A percentile compares a stretch with the other conserved stretches of the same genome.
Conservation (phyloP, 805 yeast genomes). For the Kazachstania bromeliacearum region DNA sequence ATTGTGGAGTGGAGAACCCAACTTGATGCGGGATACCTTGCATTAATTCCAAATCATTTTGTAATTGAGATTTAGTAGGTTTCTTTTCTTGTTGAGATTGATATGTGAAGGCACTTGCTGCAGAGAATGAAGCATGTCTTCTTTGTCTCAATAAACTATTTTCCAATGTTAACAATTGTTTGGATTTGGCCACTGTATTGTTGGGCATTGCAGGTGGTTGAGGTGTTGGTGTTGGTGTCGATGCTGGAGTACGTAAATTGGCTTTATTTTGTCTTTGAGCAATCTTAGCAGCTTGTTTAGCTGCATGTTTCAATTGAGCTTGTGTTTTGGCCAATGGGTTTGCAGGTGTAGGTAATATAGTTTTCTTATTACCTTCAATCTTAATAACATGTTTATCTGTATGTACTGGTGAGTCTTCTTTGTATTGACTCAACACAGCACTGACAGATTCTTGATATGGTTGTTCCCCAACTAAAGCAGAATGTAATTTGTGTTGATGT, state of each 20-base stretch:
- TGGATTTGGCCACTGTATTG: too few relatives aligned
- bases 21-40: slow-evolving; percentile 52
- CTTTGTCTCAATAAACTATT: background rate
- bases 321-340: slow-evolving; percentile 24
- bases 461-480: slow-evolving; percentile 30
- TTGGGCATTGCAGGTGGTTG: too few relatives aligned
- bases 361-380: slow-evolving; percentile 32
- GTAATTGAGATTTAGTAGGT: slow-evolving; percentile 9
- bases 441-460: slow-evolving; percentile 2
- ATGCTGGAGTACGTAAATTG: slow-evolving; percentile 1
- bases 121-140: slow-evolving; percentile 36
- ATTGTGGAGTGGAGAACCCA: slow-evolving; percentile 75
- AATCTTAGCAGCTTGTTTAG: slow-evolving; percentile 12
- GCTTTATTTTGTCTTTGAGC: slow-evolving; percentile 1
- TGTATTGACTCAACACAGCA: background rate
- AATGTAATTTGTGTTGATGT: slow-evolving; percentile 89
- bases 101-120: slow-evolving; percentile 33
- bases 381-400: slow-evolving; percentile 30
- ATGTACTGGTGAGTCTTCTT: slow-evolving; percentile 1
- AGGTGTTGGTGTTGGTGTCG: too few relatives aligned
- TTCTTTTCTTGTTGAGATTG: slow-evolving; percentile 8
- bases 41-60: slow-evolving; percentile 12
- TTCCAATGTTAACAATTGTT: background rate
- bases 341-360: slow-evolving; percentile 29
- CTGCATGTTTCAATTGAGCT: slow-evolving; percentile 26